Base-by-base conservation (phyloP, 805 yeast genomes). In the Hanseniaspora mollemarum region DNA sequence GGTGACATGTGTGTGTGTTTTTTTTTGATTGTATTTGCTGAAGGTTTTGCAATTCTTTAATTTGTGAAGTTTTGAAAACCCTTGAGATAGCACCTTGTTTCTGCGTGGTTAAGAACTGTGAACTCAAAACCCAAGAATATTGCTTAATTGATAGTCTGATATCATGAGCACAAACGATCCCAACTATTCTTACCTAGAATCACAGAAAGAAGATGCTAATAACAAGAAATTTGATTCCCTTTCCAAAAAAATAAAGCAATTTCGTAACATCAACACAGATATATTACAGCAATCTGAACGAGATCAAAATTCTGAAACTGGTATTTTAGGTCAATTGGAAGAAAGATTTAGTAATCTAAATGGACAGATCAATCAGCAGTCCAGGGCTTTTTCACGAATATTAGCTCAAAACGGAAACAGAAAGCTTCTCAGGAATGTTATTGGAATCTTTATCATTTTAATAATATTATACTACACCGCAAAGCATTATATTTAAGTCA, bases 161-260 rank as follows among this genome's bases (percentile, higher is more conserved):
- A 38, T 21, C 3, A 48, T 48, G 44, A 48, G 22, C 36, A 16
- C 40, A 16, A 36, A 31, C 8, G 45, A 43, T 21, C 29, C 43
- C 3, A 38, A 48, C 21, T 48, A 48, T n/a, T 48, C 51, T 3
- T 22, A 26, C 8, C 15, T 48, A 33, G 51, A 48, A 22, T 48
- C 51, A 15, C 51, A 48, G 26, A 48, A 39, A 22, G 51, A 48
- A 35, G 45, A 48, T 15, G 21, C 35, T n/a, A 48, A 48, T 25
- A 48, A 48, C 25, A 32, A 25, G 22, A 48, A 48, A 13, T 28
- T 48, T 22, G 40, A 39, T 33, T 43, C 41, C 10, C 29, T 48
- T 18, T 48, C 51, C 12, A 21, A 29, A 25, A 48, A 40, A 33
- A 48, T 48, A 6, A 40, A 43, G 9, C 51, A 48, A 19, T 48